Percentiles rank a stretch among this genome's conserved stretches.
These are phyloP conservation scores for Mycotypha africana DNA, from an alignment of 371 early-diverging fungal genomes.

Conservation along the genomic window DNA sequence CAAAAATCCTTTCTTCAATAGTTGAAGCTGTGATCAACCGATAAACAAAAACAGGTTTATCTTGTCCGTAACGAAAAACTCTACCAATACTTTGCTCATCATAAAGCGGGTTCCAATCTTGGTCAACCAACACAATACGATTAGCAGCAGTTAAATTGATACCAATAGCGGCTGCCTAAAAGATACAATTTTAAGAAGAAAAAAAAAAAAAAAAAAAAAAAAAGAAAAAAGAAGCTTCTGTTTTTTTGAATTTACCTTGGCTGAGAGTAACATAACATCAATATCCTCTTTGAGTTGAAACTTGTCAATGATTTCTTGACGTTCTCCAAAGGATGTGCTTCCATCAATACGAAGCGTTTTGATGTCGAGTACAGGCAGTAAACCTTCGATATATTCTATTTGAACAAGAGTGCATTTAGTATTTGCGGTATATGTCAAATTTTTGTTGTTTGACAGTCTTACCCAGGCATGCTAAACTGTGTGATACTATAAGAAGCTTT, in stretches of 20 bases:
- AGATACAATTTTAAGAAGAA: no score
- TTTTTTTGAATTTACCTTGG: slow-evolving; percentile 32
- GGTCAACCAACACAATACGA: slow-evolving; percentile 84
- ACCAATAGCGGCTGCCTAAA: slow-evolving; percentile 74
- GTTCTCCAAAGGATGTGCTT: slow-evolving; percentile 26
- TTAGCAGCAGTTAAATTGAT: slow-evolving; percentile 88
- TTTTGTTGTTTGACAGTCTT: background rate
- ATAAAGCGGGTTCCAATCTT: slow-evolving; percentile 95
- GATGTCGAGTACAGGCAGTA: slow-evolving; percentile 9
- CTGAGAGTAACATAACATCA: slow-evolving; percentile 69
- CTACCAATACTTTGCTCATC: slow-evolving; percentile 90
- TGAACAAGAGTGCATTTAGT: background rate
- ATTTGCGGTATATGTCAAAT: background rate
- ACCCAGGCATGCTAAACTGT: slow-evolving; percentile 61
- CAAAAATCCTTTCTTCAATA: slow-evolving; percentile 31
- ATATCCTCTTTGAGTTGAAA: slow-evolving; percentile 57
- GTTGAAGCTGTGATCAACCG: slow-evolving; percentile 42
- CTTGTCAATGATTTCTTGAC: slow-evolving; percentile 69
- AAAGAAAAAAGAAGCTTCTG: background rate
- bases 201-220: no score
- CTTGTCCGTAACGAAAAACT: slow-evolving; percentile 55
- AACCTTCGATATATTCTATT: slow-evolving; percentile 48
- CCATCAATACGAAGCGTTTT: slow-evolving; percentile 50
- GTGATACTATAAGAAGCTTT: slow-evolving; percentile 71
- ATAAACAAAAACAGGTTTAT: slow-evolving; percentile 43